Evolutionary conservation across 495 filamentous ascomycete species (phyloP), one percentile per base, ranked within the genome.

Genomic region (Penicillium goetzii): DNA sequence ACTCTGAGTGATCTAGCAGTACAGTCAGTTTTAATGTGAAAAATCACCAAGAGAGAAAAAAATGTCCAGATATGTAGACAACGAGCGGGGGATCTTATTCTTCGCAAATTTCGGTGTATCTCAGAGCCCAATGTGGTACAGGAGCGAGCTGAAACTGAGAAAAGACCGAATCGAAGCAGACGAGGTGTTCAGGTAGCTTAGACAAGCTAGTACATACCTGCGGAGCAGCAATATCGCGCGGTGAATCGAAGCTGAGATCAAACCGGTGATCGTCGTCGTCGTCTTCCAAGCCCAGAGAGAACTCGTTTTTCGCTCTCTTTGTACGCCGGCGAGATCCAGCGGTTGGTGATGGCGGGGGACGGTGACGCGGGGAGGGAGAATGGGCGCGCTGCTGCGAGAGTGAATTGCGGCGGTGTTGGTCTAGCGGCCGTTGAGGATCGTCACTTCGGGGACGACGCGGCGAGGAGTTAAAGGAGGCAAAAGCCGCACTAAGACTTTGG

Each of bases 1-100:
- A 66, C 72, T 77, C 43, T 66, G 64, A 58, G 50, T 28, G 12
- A 56, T 40, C 73, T 76, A 33, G 56, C 4, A 47, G 17, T 50
- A 19, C 3, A 25, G 62, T 65, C 23, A 72, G 68, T 56, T 19
- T 36, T n/a, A 33, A 34, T 19, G 33, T 19, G 19, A 28, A 21
- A 38, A 26, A 19, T 21, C 28, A 33, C 17, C 17, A 14, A 10
- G 21, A 43, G 12, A 41, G 34, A 58, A 54, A 43, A 55, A 19
- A 57, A 58, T 62, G 4, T 15, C 10, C 5, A 15, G 11, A n/a
- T 14, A 4, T 2, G 6, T n/a, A 54, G 30, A 33, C 11, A 15
- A 14, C 23, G 12, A 28, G 33, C 14, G 54, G 54, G 36, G 21
- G 19, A 11, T n/a, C 17, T 21, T 2, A 4, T 33, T 32, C n/a